phyloP scores from a whole-genome alignment of 306 rosid species.

The Vigna angularis region DNA sequence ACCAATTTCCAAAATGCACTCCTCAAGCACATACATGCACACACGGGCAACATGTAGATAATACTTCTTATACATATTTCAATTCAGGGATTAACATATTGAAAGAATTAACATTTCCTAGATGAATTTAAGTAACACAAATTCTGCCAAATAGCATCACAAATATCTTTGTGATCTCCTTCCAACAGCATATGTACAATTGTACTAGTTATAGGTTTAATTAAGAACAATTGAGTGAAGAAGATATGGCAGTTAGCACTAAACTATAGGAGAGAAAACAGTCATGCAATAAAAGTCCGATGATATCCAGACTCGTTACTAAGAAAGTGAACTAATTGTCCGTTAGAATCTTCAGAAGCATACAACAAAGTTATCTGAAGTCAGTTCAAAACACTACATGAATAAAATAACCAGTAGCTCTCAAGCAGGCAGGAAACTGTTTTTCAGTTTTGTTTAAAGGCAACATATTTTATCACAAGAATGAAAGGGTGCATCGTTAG shows the following conservation, averaged over 20 bases:
- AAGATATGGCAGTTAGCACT: not conserved
- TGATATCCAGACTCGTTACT: not conserved
- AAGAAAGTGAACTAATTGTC: not conserved
- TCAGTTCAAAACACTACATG: not conserved
- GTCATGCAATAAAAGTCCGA: slow-evolving; percentile 1
- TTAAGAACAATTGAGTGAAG: slow-evolving; percentile 7
- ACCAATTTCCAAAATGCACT: too few relatives aligned
- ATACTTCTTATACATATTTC: too few relatives aligned
- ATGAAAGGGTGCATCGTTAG: not conserved
- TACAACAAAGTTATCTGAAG: not conserved
- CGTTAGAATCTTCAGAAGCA: slow-evolving; percentile 3
- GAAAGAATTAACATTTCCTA: too few relatives aligned
- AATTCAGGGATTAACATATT: too few relatives aligned
- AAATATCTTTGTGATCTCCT: not conserved
- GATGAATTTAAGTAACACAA: not conserved
- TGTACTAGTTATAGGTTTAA: not conserved
- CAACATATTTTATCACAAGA: not conserved
- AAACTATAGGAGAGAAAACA: not conserved
- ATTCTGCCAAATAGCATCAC: not conserved
- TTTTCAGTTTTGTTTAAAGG: not conserved
- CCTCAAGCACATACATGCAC: too few relatives aligned
- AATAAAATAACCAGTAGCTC: slow-evolving; percentile 12
- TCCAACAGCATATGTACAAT: not conserved
- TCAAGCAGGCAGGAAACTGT: not conserved
- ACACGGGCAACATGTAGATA: too few relatives aligned